A percentile compares a stretch with the other conserved stretches of the same genome.
phyloP scores from a whole-genome alignment of 2,329 filamentous ascomycete species.

The Fusarium bactridioides region DNA sequence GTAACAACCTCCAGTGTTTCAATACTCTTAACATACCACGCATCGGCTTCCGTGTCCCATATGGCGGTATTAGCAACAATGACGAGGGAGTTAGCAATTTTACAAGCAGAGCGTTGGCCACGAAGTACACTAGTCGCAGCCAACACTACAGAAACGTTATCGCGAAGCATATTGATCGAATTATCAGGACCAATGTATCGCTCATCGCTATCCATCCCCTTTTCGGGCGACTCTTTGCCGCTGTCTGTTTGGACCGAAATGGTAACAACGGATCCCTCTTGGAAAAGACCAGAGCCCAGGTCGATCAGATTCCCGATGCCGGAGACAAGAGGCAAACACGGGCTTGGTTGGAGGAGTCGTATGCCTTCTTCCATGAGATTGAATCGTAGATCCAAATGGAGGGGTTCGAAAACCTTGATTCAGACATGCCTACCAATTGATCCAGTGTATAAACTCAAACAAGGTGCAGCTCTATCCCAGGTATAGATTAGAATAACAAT shows the following conservation, averaged over 20 bases:
- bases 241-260: not conserved
- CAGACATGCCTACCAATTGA: no score
- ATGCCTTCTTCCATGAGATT: not conserved
- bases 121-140: not conserved
- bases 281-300: no score
- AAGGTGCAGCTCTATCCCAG: no score
- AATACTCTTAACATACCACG: not conserved
- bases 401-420: no score
- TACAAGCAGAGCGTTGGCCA: not conserved
- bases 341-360: not conserved
- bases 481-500: no score
- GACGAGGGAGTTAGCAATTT: not conserved
- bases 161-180: not conserved
- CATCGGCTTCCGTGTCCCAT: not conserved
- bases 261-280: not conserved
- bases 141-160: not conserved
- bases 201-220: not conserved
- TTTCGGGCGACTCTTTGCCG: not conserved
- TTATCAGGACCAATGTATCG: not conserved
- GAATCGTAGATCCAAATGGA: not conserved
- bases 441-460: no score
- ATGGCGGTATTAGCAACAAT: not conserved
- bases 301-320: not conserved
- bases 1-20: not conserved
- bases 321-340: not conserved